These are phyloP conservation scores for Apophysomyces sp. DNA, from an alignment of 371 early-diverging fungal genomes.

Conservation along the genomic window DNA sequence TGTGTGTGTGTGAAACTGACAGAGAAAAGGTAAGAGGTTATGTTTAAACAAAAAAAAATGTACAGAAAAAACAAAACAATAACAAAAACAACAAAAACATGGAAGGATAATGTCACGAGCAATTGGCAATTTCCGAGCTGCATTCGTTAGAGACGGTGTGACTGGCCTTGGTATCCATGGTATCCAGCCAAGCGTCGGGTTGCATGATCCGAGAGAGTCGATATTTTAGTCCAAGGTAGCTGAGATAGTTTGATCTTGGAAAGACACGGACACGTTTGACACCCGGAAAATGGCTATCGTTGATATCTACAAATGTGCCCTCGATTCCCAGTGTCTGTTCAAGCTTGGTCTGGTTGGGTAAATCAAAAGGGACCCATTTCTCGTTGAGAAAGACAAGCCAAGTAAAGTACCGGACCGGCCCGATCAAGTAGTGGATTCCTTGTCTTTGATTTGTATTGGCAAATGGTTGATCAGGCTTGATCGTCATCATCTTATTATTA, in stretches of 20 bases:
- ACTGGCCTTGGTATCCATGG: background rate
- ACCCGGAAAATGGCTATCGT: conserved; percentile 30
- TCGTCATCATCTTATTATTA: background rate
- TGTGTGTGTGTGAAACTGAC: no score
- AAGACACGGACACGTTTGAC: conserved; percentile 36
- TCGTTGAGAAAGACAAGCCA: conserved; percentile 38
- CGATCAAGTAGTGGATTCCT: background rate
- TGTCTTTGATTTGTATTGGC: background rate
- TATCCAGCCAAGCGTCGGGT: conserved; percentile 37
- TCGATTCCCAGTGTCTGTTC: conserved; percentile 36
- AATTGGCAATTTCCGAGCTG: background rate
- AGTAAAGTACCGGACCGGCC: conserved; percentile 15
- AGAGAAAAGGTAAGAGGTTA: no score
- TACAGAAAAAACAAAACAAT: background rate
- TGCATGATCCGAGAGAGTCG: conserved; percentile 38
- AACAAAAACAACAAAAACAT: no score
- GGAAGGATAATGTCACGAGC: background rate
- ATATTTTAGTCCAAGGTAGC: conserved; percentile 39
- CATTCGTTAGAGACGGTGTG: background rate
- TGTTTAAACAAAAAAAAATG: background rate
- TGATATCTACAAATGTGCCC: conserved; percentile 37
- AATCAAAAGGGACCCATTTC: conserved; percentile 40
- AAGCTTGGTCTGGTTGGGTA: conserved; percentile 26
- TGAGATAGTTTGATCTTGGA: conserved; percentile 33
- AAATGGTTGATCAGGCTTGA: background rate